Evolutionary conservation across 208 protist species (phyloP).

Genomic region (Strigomonas culicis): DNA sequence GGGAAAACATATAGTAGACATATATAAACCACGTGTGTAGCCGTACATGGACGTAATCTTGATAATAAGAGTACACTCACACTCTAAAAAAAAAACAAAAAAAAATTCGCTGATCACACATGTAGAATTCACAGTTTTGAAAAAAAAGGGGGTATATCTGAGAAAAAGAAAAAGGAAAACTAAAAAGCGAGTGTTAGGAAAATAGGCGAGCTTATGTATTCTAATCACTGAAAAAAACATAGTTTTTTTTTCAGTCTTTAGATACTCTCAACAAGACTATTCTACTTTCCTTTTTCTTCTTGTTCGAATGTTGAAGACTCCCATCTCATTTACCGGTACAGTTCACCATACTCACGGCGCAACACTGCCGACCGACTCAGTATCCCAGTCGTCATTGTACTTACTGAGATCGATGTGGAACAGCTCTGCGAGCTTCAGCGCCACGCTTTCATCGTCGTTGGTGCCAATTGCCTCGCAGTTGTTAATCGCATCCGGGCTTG

Average conservation of each 20-base stretch:
- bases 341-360: not conserved
- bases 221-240: too few species aligned
- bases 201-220: too few species aligned
- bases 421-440: constrained; percentile 37
- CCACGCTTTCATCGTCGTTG: constrained; percentile 47
- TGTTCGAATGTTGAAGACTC: not conserved
- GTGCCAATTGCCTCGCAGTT: constrained; percentile 32
- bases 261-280: too few species aligned
- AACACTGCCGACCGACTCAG: not conserved
- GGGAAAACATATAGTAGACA: not conserved
- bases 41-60: not conserved
- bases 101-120: not conserved
- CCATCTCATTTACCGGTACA: not conserved
- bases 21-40: not conserved
- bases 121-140: not conserved
- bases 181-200: not conserved
- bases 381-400: not conserved
- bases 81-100: too few species aligned
- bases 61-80: too few species aligned
- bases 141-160: not conserved
- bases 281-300: not conserved
- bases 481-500: constrained; percentile 14
- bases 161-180: not conserved
- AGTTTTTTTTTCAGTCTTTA: too few species aligned
- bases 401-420: constrained; percentile 17